A percentile compares a stretch with the other conserved stretches of the same genome.
Conservation (phyloP, 148 eudicot species). For the Rhododendron vialii region DNA sequence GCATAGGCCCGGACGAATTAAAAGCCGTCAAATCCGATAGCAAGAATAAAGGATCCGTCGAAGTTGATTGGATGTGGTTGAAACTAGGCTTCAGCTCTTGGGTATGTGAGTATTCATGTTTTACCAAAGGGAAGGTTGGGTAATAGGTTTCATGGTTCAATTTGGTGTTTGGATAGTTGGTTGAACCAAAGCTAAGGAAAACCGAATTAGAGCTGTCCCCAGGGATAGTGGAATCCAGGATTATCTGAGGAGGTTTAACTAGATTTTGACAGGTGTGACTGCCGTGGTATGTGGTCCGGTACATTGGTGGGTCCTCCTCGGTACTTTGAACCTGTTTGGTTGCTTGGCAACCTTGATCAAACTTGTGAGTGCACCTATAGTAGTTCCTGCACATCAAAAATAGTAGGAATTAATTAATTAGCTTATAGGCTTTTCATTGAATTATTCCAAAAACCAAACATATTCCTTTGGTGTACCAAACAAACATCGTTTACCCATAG, state of each 20-base stretch:
- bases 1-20: not conserved
- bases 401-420: too few relatives aligned
- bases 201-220: conserved; percentile 11
- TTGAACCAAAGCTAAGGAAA: conserved; percentile 6
- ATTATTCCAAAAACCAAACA: not conserved
- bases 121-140: not conserved
- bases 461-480: not conserved
- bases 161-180: not conserved
- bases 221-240: conserved; percentile 8
- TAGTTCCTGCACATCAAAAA: conserved; percentile 42
- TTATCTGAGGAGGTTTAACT: conserved; percentile 6
- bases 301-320: conserved; percentile 28
- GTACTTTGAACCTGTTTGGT: conserved; percentile 42
- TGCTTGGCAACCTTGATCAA: conserved; percentile 47
- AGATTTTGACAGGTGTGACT: conserved; percentile 32
- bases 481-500: not conserved
- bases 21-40: not conserved
- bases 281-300: conserved; percentile 28
- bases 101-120: not conserved
- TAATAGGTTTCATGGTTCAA: not conserved
- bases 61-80: not conserved
- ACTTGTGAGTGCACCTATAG: conserved; percentile 66
- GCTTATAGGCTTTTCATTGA: not conserved
- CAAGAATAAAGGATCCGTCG: not conserved
- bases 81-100: not conserved